Conservation (phyloP, 345 rosid species). For the Eucalyptus brandiana region DNA sequence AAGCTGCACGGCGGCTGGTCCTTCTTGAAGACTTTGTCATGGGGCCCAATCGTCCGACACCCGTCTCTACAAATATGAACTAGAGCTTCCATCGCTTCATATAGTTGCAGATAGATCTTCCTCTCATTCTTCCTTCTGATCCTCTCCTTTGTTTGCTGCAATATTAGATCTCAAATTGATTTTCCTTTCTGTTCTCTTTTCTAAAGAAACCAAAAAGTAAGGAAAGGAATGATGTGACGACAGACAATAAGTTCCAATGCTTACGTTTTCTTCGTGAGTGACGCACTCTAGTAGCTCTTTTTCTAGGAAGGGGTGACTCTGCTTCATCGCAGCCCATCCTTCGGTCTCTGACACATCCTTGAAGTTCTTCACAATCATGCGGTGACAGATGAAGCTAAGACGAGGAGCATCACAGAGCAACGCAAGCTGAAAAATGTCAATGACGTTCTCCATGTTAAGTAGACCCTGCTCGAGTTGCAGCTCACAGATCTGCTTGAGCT, state of each 20-base stretch:
- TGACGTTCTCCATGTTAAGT: slow-evolving; percentile 54
- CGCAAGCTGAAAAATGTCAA: slow-evolving; percentile 78
- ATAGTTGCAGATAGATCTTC: slow-evolving; percentile 57
- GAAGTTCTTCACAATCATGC: slow-evolving; percentile 50
- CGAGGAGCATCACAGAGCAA: slow-evolving; percentile 74
- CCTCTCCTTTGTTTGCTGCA: slow-evolving; percentile 43
- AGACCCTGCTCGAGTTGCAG: slow-evolving; percentile 51
- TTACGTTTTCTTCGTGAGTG: slow-evolving; percentile 44
- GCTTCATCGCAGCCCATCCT: slow-evolving; percentile 79
- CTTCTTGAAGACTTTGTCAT: slow-evolving; percentile 48
- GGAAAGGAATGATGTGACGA: neutral
- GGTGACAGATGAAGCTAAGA: slow-evolving; percentile 55
- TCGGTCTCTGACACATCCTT: slow-evolving; percentile 31
- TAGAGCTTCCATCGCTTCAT: slow-evolving; percentile 91
- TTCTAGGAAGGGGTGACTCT: slow-evolving; percentile 74
- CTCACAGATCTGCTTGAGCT: slow-evolving; percentile 53
- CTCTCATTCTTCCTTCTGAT: slow-evolving; percentile 35
- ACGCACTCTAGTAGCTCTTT: slow-evolving; percentile 49
- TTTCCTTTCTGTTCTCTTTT: neutral
- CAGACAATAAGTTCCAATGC: neutral
- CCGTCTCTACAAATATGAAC: slow-evolving; percentile 93
- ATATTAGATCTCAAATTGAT: neutral
- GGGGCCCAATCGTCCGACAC: slow-evolving; percentile 82
- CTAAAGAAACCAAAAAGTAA: neutral
- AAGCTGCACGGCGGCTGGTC: slow-evolving; percentile 47